phyloP scores from a whole-genome alignment of 1,284 basidiomycete genomes.

The Leccinum solheimii region DNA sequence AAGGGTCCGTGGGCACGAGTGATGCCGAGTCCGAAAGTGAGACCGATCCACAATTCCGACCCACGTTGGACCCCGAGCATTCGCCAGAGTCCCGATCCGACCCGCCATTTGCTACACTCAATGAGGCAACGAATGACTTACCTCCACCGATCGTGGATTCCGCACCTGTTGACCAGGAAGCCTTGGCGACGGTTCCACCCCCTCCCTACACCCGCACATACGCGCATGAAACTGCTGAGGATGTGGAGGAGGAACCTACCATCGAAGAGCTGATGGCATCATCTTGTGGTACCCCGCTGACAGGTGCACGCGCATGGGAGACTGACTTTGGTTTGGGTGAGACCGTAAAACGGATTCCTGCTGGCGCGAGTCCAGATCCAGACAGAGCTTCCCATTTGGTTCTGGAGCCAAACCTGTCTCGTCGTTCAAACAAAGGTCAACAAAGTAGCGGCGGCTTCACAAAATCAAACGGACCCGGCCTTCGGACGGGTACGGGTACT shows the following conservation, averaged over 20 bases:
- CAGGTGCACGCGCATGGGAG: conserved; percentile 34
- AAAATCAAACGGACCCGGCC: neutral
- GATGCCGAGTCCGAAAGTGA: conserved; percentile 30
- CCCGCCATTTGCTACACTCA: neutral
- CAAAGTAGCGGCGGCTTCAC: neutral
- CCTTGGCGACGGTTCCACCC: conserved; percentile 14
- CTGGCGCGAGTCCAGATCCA: neutral
- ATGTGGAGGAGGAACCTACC: conserved; percentile 30
- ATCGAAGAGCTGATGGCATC: conserved; percentile 32
- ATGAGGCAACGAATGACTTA: neutral
- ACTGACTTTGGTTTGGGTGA: conserved; percentile 30
- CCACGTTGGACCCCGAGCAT: neutral
- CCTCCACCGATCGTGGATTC: conserved; percentile 2
- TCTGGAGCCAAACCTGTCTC: neutral
- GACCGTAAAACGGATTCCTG: conserved; percentile 31
- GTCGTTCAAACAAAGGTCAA: neutral
- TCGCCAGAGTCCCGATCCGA: conserved; percentile 2
- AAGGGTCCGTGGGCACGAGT: conserved; percentile 18
- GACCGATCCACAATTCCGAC: conserved; percentile 1
- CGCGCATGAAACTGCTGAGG: neutral
- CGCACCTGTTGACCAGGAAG: neutral
- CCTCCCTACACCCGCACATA: conserved; percentile 18
- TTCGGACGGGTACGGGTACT: conserved; percentile 2
- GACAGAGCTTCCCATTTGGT: neutral
- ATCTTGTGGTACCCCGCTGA: conserved; percentile 21